phyloP scores from a whole-genome alignment of 2,329 filamentous ascomycete genomes.

The Aspergillus bombycis region DNA sequence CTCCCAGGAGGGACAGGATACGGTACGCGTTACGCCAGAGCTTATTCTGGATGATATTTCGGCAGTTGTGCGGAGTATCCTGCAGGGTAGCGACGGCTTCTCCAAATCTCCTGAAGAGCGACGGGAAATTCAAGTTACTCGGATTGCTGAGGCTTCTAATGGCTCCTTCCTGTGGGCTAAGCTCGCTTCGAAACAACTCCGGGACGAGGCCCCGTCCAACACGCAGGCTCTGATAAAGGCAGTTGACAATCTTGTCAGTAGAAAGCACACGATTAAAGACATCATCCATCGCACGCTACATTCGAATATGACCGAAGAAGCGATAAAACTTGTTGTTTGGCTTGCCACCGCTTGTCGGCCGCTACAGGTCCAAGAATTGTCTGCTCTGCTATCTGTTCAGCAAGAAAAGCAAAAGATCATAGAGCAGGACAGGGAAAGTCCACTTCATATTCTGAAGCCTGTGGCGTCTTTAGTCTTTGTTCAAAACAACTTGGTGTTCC shows the following conservation, averaged over 20 bases:
- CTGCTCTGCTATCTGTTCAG: constrained; percentile 33
- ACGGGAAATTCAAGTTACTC: constrained; percentile 37
- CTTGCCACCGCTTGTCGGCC: constrained; percentile 43
- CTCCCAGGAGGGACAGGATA: constrained; percentile 11
- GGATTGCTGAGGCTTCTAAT: constrained; percentile 36
- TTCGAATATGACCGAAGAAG: constrained; percentile 32
- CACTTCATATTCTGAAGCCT: constrained; percentile 31
- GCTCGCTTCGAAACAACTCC: constrained; percentile 35
- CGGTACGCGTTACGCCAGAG: constrained; percentile 33
- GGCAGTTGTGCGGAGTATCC: constrained; percentile 34
- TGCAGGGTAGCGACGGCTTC: constrained; percentile 31
- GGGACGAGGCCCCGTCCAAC: constrained; percentile 27
- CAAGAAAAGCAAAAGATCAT: constrained; percentile 33
- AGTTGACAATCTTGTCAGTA: constrained; percentile 30
- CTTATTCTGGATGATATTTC: constrained; percentile 43
- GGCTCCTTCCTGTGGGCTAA: constrained; percentile 47
- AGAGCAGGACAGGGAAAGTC: constrained; percentile 29
- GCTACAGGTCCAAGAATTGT: constrained; percentile 36
- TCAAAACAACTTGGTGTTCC: constrained; percentile 38
- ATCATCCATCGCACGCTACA: constrained; percentile 34
- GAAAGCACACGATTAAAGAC: constrained; percentile 34
- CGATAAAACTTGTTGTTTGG: constrained; percentile 40
- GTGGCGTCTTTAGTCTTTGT: constrained; percentile 37
- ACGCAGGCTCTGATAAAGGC: constrained; percentile 31
- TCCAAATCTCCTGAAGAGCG: constrained; percentile 31